Evolutionary conservation across 2,329 filamentous ascomycete genomes (phyloP).

Genomic region (Ophiocordyceps camponoti-saundersi): DNA sequence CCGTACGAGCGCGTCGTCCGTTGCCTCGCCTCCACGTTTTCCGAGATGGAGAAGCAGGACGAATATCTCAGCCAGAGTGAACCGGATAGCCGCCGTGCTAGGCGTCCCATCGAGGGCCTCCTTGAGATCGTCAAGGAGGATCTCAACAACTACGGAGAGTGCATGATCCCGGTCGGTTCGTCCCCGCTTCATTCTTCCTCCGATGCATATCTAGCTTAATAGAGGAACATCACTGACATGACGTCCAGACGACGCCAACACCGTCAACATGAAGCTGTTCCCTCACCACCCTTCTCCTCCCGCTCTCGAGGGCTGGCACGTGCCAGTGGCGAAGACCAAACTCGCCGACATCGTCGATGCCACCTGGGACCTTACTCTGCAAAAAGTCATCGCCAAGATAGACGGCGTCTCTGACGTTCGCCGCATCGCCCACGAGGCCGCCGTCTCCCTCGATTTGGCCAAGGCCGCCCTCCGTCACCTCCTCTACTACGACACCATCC

Average conservation of each 20-base stretch:
- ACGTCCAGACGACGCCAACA: constrained; percentile 66
- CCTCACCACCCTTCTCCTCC: constrained; percentile 64
- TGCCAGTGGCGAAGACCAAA: constrained; percentile 61
- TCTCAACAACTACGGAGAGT: constrained; percentile 91
- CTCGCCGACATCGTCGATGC: constrained; percentile 45
- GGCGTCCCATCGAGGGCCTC: constrained; percentile 65
- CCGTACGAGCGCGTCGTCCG: constrained; percentile 74
- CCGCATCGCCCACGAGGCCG: constrained; percentile 68
- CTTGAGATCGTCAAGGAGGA: constrained; percentile 72
- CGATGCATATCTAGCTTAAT: neutral
- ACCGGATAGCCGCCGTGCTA: constrained; percentile 19
- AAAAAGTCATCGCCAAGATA: constrained; percentile 67
- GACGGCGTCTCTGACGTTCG: constrained; percentile 84
- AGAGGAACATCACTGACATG: neutral
- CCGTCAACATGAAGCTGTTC: constrained; percentile 91
- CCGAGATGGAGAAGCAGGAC: constrained; percentile 81
- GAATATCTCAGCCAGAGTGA: constrained; percentile 57
- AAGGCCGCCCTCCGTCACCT: constrained; percentile 78
- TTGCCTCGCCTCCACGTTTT: constrained; percentile 71
- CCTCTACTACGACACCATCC: constrained; percentile 79
- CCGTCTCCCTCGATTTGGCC: constrained; percentile 74
- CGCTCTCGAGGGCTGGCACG: constrained; percentile 71
- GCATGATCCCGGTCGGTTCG: constrained; percentile 90
- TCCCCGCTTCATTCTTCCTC: constrained; percentile 4
- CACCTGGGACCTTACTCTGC: constrained; percentile 61